Base-by-base conservation (phyloP, 73 alveolate genomes). In the Halteria grandinella region DNA sequence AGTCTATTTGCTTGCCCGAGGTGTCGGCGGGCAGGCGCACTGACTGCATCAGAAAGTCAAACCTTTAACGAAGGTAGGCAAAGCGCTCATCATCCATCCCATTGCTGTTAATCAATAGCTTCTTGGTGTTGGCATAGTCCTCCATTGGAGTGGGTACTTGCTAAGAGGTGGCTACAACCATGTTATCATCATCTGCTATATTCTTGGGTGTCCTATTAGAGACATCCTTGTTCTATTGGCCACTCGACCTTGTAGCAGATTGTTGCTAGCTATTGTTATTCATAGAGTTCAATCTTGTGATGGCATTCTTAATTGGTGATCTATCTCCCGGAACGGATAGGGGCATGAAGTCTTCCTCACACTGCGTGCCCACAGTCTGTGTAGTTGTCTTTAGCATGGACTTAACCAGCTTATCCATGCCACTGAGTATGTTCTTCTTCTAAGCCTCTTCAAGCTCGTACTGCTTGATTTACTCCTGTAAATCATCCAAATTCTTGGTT, bases 361-460 rank as follows among this genome's bases (percentile, higher is more conserved):
- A n/a, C n/a, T n/a, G n/a, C n/a, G n/a, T n/a, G n/a, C n/a, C n/a
- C n/a, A n/a, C n/a, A n/a, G n/a, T n/a, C n/a, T n/a, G n/a, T n/a
- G n/a, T n/a, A n/a, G n/a, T n/a, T n/a, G n/a, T 37, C 47, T 69
- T 79, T 14, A 77, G 27, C 62, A 85, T 69, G 17, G 78, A 29
- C 41, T 58, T 79, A 29, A 86, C 33, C 5, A 79, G 50, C 49
- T 21, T 52, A 55, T 80, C 89, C 94, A 79, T 85, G 12, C 74
- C 88, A 45, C 20, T 70, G 5, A 85, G 47, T 0, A 69, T 69
- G 24, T 53, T 80, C 43, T 51, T 57, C 78, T 79, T 78, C 15
- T 37, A 70, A 28, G 18, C 39, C 32, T 85, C 55, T 44, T 85
- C 94, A 12, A 84, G 49, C 0, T 59, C 87, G 6, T 53, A 47